Percentiles rank a stretch among this genome's conserved stretches.
phyloP scores from a whole-genome alignment of 2,329 filamentous ascomycete species.

The Phyllosticta paracitricarpa region DNA sequence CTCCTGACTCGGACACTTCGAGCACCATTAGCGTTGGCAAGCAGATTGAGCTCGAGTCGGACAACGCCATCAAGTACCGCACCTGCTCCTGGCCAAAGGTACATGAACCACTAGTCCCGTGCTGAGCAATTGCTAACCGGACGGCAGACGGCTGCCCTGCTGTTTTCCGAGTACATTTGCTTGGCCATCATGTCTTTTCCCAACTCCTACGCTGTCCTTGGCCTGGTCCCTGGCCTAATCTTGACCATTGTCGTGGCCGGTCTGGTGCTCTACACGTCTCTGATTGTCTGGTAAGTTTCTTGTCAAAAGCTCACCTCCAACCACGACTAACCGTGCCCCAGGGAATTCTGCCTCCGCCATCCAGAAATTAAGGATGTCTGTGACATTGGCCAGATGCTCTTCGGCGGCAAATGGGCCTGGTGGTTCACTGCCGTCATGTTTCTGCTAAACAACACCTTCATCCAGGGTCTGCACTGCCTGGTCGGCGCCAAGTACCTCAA shows the following conservation, averaged over 20 bases:
- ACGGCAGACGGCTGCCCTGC: constrained; percentile 63
- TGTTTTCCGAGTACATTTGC: constrained; percentile 95
- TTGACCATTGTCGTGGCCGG: constrained; percentile 68
- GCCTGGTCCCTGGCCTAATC: constrained; percentile 77
- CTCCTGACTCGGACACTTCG: constrained; percentile 28
- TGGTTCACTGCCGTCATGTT: constrained; percentile 73
- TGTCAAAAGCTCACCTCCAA: neutral
- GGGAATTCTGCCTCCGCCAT: constrained; percentile 84
- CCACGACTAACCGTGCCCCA: constrained; percentile 24
- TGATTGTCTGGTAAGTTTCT: constrained; percentile 48
- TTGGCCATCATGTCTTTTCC: constrained; percentile 92
- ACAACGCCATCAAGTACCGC: constrained; percentile 77
- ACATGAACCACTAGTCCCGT: constrained; percentile 31
- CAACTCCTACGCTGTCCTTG: constrained; percentile 81
- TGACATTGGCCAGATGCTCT: constrained; percentile 90
- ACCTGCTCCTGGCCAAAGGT: constrained; percentile 85
- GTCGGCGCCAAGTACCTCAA: constrained; percentile 82
- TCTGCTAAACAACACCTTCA: constrained; percentile 87
- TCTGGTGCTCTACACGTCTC: constrained; percentile 73
- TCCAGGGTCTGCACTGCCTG: constrained; percentile 71
- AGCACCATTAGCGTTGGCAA: constrained; percentile 41
- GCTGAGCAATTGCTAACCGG: neutral
- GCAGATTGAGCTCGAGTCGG: constrained; percentile 68
- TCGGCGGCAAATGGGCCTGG: constrained; percentile 65
- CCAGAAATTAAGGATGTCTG: constrained; percentile 88